Percentiles rank a stretch among this genome's conserved stretches.
These are phyloP conservation scores for Cucurbitaria berberidis DNA, from an alignment of 2,329 filamentous ascomycete genomes.

Conservation along the genomic window DNA sequence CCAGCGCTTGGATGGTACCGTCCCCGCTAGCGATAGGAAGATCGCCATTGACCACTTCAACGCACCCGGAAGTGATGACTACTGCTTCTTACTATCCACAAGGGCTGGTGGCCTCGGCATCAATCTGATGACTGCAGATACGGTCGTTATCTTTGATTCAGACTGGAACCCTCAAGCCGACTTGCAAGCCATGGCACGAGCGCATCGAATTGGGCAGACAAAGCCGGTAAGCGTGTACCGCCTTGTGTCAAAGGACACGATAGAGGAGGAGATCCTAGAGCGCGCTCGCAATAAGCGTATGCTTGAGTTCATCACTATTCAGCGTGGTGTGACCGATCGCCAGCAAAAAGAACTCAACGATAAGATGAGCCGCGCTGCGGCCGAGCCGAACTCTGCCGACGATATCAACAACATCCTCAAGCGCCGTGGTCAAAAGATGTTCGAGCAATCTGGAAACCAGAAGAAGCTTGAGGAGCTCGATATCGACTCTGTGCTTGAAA, in stretches of 20 bases:
- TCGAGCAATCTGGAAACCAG: constrained; percentile 96
- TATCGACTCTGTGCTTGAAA: constrained; percentile 95
- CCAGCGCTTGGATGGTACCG: constrained; percentile 93
- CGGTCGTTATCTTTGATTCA: constrained; percentile 96
- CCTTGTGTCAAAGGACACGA: constrained; percentile 95
- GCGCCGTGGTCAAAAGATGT: constrained; percentile 98
- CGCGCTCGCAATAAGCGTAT: constrained; percentile 96
- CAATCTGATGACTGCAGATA: constrained; percentile 98
- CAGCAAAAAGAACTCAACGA: constrained; percentile 75
- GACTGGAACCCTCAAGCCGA: constrained; percentile 99
- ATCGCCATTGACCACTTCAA: constrained; percentile 99
- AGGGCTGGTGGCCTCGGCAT: constrained; percentile 97
- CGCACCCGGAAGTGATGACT: constrained; percentile 92
- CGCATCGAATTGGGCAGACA: constrained; percentile 96
- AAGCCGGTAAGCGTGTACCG: constrained; percentile 96
- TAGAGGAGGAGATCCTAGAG: constrained; percentile 97
- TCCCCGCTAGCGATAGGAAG: constrained; percentile 83
- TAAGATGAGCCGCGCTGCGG: constrained; percentile 71
- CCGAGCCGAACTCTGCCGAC: constrained; percentile 87
- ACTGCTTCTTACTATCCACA: constrained; percentile 94
- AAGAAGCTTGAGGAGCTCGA: constrained; percentile 96
- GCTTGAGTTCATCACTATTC: constrained; percentile 96
- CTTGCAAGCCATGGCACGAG: constrained; percentile 96
- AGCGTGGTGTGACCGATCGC: constrained; percentile 94
- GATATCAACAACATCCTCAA: constrained; percentile 97